A percentile compares a stretch with the other conserved stretches of the same genome.
Conservation (phyloP, 2,329 filamentous ascomycete genomes). For the Pseudogymnoascus sp. region DNA sequence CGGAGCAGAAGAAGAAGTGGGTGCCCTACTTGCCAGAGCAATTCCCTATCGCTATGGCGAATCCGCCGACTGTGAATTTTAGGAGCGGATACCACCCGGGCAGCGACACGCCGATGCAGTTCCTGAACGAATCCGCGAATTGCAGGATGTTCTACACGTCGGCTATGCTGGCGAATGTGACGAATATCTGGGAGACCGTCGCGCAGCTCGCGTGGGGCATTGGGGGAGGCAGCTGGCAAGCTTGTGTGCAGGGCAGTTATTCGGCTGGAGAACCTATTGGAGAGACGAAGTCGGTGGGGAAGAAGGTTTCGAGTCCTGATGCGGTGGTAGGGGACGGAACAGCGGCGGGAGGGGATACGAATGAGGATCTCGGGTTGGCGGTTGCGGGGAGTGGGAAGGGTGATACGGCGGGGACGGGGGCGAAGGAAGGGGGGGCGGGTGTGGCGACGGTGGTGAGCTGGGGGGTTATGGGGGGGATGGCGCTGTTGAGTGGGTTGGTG, state of each 20-base stretch:
- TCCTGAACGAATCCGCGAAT: constrained; percentile 50
- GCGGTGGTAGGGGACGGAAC: background rate
- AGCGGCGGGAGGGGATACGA: background rate
- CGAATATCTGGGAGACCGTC: constrained; percentile 42
- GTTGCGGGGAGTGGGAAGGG: background rate
- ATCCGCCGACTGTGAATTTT: constrained; percentile 33
- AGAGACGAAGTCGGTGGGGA: background rate
- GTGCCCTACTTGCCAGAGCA: background rate
- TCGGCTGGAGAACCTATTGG: background rate
- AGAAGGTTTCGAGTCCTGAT: background rate
- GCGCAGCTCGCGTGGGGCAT: constrained; percentile 33
- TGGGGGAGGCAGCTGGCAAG: background rate
- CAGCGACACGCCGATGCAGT: constrained; percentile 43
- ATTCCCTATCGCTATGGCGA: constrained; percentile 13
- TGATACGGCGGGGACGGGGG: background rate
- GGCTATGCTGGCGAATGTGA: constrained; percentile 42
- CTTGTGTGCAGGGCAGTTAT: background rate
- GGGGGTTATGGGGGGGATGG: background rate
- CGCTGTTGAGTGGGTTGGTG: background rate
- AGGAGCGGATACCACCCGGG: constrained; percentile 30
- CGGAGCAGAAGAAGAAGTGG: constrained; percentile 10
- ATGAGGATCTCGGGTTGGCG: background rate
- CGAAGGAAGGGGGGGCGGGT: background rate
- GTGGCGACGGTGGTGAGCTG: background rate
- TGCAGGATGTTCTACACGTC: constrained; percentile 52